Evolutionary conservation across 192 early-diverging fungal species (phyloP), one percentile per base, ranked within the genome.

Genomic region (Coemansia sp.): DNA sequence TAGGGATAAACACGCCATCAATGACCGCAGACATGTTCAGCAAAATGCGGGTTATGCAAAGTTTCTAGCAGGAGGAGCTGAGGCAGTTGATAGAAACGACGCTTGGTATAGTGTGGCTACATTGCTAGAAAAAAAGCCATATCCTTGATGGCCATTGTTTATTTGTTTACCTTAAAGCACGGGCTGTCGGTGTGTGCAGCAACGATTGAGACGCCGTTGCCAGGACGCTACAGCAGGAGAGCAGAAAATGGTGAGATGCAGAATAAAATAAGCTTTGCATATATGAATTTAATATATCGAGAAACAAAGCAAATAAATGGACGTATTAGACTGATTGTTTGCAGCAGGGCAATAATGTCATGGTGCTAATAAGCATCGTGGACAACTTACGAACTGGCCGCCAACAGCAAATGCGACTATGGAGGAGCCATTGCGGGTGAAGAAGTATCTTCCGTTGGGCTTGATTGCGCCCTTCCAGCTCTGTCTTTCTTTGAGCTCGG

Each of bases 121-220:
- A 60, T 25, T 29, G 25, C 12, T 8, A 33, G 7, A 14, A 59
- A 4, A 29, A 57, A 31, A n/a, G 28, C 25, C 2, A n/a, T 10
- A 8, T 31, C 10, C 29, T 32, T 57, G 8, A 25, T 10, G 5
- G 36, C 36, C 5, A 38, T 45, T 45, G 36, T 45, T 45, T 45
- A 12, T 45, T 45, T 45, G 14, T 45, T 64, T 68, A 68, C 72
- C 66, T 82, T 99, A 60, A 97, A 83, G 78, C 96, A 97, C 22
- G 97, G 97, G 18, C 93, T 95, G 76, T 99, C 97, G 20, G 95
- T 95, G 76, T 99, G 97, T 3, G 97, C 96, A 34, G 91, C 97
- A 49, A 97, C 85, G 36, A 96, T 92, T 20, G 92, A 89, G 63
- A 96, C 87, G 10, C 95, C 94, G 59, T 93, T 93, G 17, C 92